These are phyloP conservation scores for Yarrowia divulgata DNA, from an alignment of 805 yeast genomes.

Conservation along the genomic window DNA sequence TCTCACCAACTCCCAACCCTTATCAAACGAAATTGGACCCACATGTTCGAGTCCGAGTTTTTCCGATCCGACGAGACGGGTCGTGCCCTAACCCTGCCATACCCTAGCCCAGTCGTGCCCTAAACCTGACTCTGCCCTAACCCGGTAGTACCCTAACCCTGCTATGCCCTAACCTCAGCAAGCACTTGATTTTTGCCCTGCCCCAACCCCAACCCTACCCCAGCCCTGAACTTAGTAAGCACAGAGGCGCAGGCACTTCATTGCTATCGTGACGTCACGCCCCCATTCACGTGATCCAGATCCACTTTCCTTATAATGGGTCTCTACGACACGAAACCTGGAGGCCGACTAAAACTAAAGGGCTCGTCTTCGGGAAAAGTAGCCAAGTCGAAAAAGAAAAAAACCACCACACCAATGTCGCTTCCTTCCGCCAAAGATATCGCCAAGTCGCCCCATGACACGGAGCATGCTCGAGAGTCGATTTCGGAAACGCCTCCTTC, in stretches of 20 bases:
- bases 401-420: not conserved
- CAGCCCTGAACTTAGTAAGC: too few relatives aligned
- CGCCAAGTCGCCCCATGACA: constrained; percentile 24
- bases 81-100: constrained; percentile 1
- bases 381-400: constrained; percentile 11
- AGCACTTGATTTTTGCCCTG: too few relatives aligned
- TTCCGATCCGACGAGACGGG: not conserved
- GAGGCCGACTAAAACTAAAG: constrained; percentile 22
- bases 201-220: not conserved
- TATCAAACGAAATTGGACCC: constrained; percentile 1
- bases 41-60: constrained; percentile 13
- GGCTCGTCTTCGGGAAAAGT: constrained; percentile 9
- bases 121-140: too few relatives aligned
- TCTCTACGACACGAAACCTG: constrained; percentile 5
- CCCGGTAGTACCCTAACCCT: constrained; percentile 1
- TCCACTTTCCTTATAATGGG: constrained; percentile 24
- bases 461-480: constrained; percentile 28
- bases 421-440: constrained; percentile 38
- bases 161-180: not conserved
- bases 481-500: not conserved
- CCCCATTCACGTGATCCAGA: not conserved
- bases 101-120: too few relatives aligned
- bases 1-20: constrained; percentile 5
- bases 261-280: constrained; percentile 31
- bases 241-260: not conserved